Evolutionary conservation across 2,329 filamentous ascomycete genomes (phyloP), one percentile per base, ranked within the genome.

Genomic region (Cytospora chrysosperma): DNA sequence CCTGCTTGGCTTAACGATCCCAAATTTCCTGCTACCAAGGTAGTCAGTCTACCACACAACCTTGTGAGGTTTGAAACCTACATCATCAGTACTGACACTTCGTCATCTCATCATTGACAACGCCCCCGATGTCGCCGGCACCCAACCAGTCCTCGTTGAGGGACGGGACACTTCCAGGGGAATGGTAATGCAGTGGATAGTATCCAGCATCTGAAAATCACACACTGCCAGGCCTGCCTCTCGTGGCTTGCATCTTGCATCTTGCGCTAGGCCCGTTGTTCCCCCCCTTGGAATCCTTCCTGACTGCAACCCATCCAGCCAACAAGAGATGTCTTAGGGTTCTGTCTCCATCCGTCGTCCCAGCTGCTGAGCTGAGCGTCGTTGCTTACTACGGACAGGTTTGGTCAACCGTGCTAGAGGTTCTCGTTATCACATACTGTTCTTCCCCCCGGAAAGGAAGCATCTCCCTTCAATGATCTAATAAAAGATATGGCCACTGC

Each of bases 211-310:
- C 34, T 49, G 47, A 49, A 51, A 28, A 8, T 28, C 61, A 40
- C 15, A n/a, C 21, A 5, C 28, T 30, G 28, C 28, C 28, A 30
- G 28, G 28, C 4, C 28, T 40, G 56, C 30, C 47, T 12, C 13
- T n/a, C 6, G 15, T 21, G 34, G 26, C 30, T 24, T 32, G 24
- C 43, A 32, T 43, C 50, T 59, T 37, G 50, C 61, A 55, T 52
- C 12, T 49, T 24, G 28, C 50, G 27, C 55, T 54, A 59, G 50
- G 40, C 56, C 56, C 26, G 37, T 59, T 52, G 47, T 26, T 53
- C 30, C 26, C 37, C 30, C 26, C 37, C 32, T 34, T 10, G 9
- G 12, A 34, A 34, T 34, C 32, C 53, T 53, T 32, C 24, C 24
- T 50, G 56, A 15, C 24, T 47, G 21, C 43, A 56, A 50, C n/a